These are phyloP conservation scores for Skeletonema tropicum DNA, from an alignment of 108 stramenopile species.

Conservation along the genomic window DNA sequence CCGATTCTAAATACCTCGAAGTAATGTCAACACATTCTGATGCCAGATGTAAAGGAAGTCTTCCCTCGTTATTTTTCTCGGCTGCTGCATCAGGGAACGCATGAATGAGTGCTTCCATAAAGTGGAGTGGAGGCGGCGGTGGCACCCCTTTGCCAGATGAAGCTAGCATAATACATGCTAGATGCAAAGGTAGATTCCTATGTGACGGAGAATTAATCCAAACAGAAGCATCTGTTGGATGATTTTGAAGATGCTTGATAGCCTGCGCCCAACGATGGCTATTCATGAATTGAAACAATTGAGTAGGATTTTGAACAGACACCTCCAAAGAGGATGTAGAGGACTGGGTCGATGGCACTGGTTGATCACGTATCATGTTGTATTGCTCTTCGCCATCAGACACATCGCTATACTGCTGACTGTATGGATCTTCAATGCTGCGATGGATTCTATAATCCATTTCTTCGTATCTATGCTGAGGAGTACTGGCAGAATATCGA, in stretches of 20 bases:
- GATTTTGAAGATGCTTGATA: not conserved
- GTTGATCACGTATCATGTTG: not conserved
- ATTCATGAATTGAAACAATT: constrained; percentile 21
- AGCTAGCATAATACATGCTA: constrained; percentile 12
- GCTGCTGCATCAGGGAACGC: constrained; percentile 11
- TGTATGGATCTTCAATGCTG: not conserved
- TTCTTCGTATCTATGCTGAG: not conserved
- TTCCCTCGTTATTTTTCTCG: constrained; percentile 18
- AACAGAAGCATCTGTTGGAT: constrained; percentile 8
- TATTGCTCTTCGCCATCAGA: not conserved
- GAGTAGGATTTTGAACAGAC: constrained; percentile 11
- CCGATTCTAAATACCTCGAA: constrained; percentile 12
- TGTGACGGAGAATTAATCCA: constrained; percentile 17
- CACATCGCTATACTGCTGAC: not conserved
- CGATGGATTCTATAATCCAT: not conserved
- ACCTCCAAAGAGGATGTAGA: not conserved
- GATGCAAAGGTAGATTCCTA: constrained; percentile 25
- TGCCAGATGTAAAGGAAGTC: constrained; percentile 26
- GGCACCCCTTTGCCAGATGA: constrained; percentile 1
- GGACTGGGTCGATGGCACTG: not conserved
- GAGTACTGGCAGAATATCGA: not conserved
- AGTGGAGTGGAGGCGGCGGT: constrained; percentile 19
- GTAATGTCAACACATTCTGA: constrained; percentile 25
- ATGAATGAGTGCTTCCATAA: constrained; percentile 19
- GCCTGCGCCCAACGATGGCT: constrained; percentile 21